Conservation (phyloP, 768 basidiomycete genomes). For the Rhizopogon salebrosus region DNA sequence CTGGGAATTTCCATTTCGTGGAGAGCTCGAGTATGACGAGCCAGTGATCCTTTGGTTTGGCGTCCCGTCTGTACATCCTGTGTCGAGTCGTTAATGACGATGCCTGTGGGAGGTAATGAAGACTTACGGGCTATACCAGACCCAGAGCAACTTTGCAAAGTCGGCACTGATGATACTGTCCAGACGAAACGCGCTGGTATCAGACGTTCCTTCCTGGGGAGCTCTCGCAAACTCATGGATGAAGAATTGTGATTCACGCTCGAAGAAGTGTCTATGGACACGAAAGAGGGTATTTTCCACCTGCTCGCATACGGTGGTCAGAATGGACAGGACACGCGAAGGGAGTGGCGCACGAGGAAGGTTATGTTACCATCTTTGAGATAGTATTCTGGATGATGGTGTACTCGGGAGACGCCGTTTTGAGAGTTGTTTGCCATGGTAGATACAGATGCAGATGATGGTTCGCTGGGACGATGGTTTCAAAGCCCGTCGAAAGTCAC, state of each 20-base stretch:
- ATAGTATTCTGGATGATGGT: background rate
- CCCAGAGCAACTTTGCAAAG: constrained; percentile 46
- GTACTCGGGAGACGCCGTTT: background rate
- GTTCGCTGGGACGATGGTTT: background rate
- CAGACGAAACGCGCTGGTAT: constrained; percentile 1
- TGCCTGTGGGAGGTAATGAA: background rate
- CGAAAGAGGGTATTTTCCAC: background rate
- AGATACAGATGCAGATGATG: background rate
- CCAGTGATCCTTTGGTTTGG: constrained; percentile 49
- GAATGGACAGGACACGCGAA: too few relatives aligned
- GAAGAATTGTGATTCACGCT: constrained; percentile 30
- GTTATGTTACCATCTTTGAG: background rate
- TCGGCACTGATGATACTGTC: constrained; percentile 27
- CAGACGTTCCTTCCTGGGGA: background rate
- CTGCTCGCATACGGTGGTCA: background rate
- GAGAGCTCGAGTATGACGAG: constrained; percentile 47
- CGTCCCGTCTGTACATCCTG: constrained; percentile 47
- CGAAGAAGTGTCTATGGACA: constrained; percentile 13
- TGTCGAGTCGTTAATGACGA: constrained; percentile 14
- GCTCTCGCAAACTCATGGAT: constrained; percentile 13
- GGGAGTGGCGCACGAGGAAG: background rate
- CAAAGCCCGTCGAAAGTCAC: background rate
- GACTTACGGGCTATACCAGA: constrained; percentile 51
- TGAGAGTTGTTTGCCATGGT: background rate
- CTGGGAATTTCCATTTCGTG: constrained; percentile 47